A percentile compares a stretch with the other conserved stretches of the same genome.
Conservation (phyloP, 2,329 filamentous ascomycete genomes). For the Tricladium varicosporioides region DNA sequence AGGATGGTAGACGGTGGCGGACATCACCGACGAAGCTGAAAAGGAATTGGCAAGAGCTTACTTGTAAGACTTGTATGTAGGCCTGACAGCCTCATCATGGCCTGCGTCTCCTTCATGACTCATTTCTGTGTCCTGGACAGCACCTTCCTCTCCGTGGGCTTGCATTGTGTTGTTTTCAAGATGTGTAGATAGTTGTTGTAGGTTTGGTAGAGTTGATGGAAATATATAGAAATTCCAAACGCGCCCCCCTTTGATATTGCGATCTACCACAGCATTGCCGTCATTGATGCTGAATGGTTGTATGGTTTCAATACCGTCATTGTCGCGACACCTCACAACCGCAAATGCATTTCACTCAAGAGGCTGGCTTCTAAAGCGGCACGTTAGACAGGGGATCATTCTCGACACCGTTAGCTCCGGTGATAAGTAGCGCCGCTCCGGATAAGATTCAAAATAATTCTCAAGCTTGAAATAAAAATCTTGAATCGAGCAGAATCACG, state of each 20-base stretch:
- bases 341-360: neutral
- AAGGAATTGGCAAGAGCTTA: slow-evolving; percentile 20
- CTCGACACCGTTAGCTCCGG: neutral
- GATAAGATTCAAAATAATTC: neutral
- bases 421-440: neutral
- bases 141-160: slow-evolving; percentile 3
- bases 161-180: neutral
- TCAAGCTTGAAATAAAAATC: neutral
- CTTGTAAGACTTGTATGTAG: slow-evolving; percentile 39
- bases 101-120: slow-evolving; percentile 11
- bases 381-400: neutral
- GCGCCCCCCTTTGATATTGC: no score
- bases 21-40: neutral
- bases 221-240: neutral
- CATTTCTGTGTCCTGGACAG: slow-evolving; percentile 15
- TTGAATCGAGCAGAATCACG: neutral
- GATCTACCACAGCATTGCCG: neutral
- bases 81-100: slow-evolving; percentile 26
- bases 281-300: neutral
- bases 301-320: neutral
- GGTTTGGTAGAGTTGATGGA: neutral
- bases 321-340: neutral
- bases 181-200: neutral
- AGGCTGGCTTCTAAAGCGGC: neutral
- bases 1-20: neutral